Evolutionary conservation across 208 protist genomes (phyloP).

Genomic region (Acanthamoeba castellanii): DNA sequence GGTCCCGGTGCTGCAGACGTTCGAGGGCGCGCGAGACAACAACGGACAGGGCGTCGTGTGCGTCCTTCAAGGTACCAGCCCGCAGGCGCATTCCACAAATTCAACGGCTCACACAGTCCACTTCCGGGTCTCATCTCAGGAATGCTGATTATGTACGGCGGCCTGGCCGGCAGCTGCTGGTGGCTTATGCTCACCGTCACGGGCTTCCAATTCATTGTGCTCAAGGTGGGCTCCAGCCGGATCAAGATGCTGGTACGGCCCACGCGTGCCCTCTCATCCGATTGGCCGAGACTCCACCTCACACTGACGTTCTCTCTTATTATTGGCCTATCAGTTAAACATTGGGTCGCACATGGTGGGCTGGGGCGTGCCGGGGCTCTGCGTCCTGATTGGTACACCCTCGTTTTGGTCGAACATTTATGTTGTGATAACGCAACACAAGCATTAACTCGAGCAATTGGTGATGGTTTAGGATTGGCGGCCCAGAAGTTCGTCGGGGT

Average conservation of each 20-base stretch:
- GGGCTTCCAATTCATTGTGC: slow-evolving; percentile 24
- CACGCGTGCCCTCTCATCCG: neutral
- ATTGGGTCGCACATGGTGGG: neutral
- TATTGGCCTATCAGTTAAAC: neutral
- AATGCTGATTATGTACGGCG: slow-evolving; percentile 18
- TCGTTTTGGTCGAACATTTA: no score
- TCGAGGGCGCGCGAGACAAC: slow-evolving; percentile 44
- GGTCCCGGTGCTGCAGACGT: slow-evolving; percentile 40
- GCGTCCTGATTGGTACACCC: slow-evolving; percentile 2
- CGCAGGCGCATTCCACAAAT: neutral
- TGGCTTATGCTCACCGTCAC: slow-evolving; percentile 57
- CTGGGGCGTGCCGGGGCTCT: neutral
- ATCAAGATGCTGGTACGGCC: neutral
- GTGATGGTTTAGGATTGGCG: neutral
- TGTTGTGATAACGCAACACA: no score
- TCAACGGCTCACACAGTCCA: neutral
- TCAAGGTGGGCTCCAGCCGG: neutral
- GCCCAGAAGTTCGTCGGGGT: neutral
- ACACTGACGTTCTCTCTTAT: neutral
- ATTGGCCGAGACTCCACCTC: neutral
- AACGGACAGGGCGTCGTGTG: slow-evolving; percentile 67
- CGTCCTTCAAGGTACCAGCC: slow-evolving; percentile 20
- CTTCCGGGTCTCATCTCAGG: neutral
- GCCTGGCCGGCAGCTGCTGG: slow-evolving; percentile 46
- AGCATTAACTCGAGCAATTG: neutral